These are phyloP conservation scores for Taiozyma onychis DNA, from an alignment of 1,139 yeast species.

Conservation along the genomic window DNA sequence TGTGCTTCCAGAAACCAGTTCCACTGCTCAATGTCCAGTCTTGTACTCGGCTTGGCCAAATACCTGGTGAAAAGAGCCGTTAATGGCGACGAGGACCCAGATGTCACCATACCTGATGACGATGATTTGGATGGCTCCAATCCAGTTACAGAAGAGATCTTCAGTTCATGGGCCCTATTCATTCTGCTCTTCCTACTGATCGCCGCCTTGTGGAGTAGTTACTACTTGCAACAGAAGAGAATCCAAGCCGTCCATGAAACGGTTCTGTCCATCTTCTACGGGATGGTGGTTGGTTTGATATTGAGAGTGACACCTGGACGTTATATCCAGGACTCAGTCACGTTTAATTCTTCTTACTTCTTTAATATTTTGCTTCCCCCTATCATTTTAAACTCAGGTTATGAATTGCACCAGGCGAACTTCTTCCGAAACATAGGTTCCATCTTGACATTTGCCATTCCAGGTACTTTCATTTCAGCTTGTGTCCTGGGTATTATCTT, in stretches of 20 bases:
- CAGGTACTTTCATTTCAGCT: conserved; percentile 92
- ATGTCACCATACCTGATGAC: conserved; percentile 35
- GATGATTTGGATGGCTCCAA: conserved; percentile 68
- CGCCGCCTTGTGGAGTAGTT: conserved; percentile 91
- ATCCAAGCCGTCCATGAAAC: conserved; percentile 97
- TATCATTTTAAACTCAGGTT: conserved; percentile 91
- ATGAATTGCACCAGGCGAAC: conserved; percentile 91
- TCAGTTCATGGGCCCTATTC: conserved; percentile 95
- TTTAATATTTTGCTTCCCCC: conserved; percentile 95
- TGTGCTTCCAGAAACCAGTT: not conserved
- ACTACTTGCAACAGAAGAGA: conserved; percentile 83
- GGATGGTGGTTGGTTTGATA: conserved; percentile 91
- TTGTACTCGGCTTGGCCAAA: conserved; percentile 15
- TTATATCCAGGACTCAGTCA: conserved; percentile 93
- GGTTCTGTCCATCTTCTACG: conserved; percentile 90
- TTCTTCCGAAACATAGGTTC: conserved; percentile 91
- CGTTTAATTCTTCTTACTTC: conserved; percentile 90
- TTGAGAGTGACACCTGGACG: conserved; percentile 93
- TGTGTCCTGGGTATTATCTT: conserved; percentile 81
- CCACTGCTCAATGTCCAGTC: not conserved
- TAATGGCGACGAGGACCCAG: conserved; percentile 19
- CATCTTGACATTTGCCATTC: conserved; percentile 90
- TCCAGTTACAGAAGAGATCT: conserved; percentile 94
- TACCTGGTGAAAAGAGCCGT: conserved; percentile 20
- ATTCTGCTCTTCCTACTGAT: conserved; percentile 76